Conservation (phyloP, 371 early-diverging fungal genomes). For the Umbelopsis sp. region DNA sequence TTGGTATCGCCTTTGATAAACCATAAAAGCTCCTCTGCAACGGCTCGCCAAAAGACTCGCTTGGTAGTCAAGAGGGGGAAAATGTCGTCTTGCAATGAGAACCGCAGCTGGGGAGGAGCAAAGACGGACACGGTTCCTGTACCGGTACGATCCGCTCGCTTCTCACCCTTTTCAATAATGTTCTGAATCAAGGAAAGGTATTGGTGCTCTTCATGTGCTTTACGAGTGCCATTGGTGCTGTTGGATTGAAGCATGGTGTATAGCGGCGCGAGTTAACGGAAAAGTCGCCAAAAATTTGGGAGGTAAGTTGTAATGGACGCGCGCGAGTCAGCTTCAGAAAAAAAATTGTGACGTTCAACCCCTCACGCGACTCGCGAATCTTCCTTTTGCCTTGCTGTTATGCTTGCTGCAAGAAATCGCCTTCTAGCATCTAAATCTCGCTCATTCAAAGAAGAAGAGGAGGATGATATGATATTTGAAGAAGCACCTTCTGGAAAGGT, state of each 20-base stretch:
- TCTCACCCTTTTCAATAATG: slow-evolving; percentile 81
- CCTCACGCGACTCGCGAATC: slow-evolving; percentile 6
- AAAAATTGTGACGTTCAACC: not conserved
- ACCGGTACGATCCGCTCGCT: slow-evolving; percentile 93
- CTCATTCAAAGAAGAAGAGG: slow-evolving; percentile 2
- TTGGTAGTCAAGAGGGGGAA: slow-evolving; percentile 99
- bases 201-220: slow-evolving; percentile 82
- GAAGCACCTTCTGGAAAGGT: not conserved
- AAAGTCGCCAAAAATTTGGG: slow-evolving; percentile 7
- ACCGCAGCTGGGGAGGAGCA: slow-evolving; percentile 93
- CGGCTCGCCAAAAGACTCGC: slow-evolving; percentile 89
- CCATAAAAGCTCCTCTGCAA: slow-evolving; percentile 98
- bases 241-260: not conserved
- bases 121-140: slow-evolving; percentile 96
- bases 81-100: slow-evolving; percentile 75
- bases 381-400: not conserved
- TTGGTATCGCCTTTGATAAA: slow-evolving; percentile 96
- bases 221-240: not conserved
- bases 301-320: too few species aligned
- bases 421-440: slow-evolving; percentile 12
- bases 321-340: not conserved
- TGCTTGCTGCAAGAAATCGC: slow-evolving; percentile 14
- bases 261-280: not conserved
- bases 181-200: slow-evolving; percentile 87
- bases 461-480: not conserved